A percentile compares a stretch with the other conserved stretches of the same genome.
These are phyloP conservation scores for Lobosporangium transversale DNA, from an alignment of 192 early-diverging fungal species.

Conservation along the genomic window DNA sequence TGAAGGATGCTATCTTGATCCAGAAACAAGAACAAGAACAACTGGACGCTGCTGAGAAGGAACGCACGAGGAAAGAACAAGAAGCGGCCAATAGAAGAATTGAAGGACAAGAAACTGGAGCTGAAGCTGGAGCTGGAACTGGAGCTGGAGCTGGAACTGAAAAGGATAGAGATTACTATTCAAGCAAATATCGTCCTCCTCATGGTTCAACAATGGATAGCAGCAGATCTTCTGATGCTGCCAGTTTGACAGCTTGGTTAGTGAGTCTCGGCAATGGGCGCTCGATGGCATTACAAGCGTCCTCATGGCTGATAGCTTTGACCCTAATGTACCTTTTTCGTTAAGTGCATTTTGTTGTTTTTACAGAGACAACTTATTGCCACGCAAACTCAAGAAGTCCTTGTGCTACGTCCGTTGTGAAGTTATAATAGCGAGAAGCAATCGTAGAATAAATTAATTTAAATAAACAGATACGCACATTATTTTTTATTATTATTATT, in stretches of 20 bases:
- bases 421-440: no score
- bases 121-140: no score
- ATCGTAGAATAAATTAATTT: no score
- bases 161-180: neutral
- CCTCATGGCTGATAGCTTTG: conserved; percentile 15
- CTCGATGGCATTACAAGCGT: conserved; percentile 7
- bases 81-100: conserved; percentile 3
- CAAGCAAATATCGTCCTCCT: conserved; percentile 1
- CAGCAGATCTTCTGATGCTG: no score
- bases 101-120: no score
- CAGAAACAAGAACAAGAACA: conserved; percentile 3
- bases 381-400: no score
- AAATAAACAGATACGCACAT: no score
- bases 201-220: no score
- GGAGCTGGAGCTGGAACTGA: neutral
- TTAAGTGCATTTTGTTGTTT: neutral
- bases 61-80: conserved; percentile 5
- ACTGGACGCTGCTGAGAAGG: conserved; percentile 17
- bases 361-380: neutral
- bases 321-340: conserved; percentile 25
- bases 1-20: conserved; percentile 17
- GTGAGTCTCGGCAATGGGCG: no score
- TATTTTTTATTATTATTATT: no score
- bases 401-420: no score
- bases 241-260: no score